Evolutionary conservation across 306 rosid genomes (phyloP), one percentile per base, ranked within the genome.

Genomic region (Adenanthera pavonina): DNA sequence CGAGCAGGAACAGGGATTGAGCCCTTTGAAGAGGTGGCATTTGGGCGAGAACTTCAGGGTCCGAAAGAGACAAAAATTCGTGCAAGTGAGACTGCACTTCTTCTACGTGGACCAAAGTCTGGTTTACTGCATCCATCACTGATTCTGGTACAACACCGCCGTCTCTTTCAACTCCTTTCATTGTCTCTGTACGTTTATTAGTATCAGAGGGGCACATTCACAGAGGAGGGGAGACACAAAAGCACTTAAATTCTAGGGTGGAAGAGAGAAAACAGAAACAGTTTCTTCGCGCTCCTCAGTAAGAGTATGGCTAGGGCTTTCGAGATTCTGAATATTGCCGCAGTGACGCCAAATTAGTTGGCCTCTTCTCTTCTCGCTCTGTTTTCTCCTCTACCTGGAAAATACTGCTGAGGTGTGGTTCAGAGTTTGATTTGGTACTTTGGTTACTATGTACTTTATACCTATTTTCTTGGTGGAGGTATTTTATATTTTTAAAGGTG

Each of bases 1-100:
- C 85, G 65, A 92, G 83, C 75, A 91, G 36, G 72, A 93, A 92
- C 71, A 93, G 78, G 6, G 96, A 82, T 8, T 89, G 96, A 75
- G 99, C 97, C 4, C 98, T 97, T 56, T 93, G 88, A 40, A 95
- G 89, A 80, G 99, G 96, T 46, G 90, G 90, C 89, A 92, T 62
- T 83, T 92, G 74, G 61, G 95, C 72, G 35, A 95, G 97, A 41
- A 76, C 62, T 10, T 89, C 82, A 3, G 98, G 91, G 68, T 93
- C 91, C 3, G 82, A 88, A 34, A 90, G 94, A 61, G 98, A 79
- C 69, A 93, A 34, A 52, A 91, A 84, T 3, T 89, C 82, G 12
- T 67, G 67, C 60, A 89, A 87, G 74, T 88, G 90, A 2, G 88
- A 38, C 59, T 78, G 87, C 6, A 93, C 81, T 36, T 87, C 85